These are phyloP conservation scores for Sarocladiaceae sp. DNA, from an alignment of 2,329 filamentous ascomycete species.

Conservation along the genomic window DNA sequence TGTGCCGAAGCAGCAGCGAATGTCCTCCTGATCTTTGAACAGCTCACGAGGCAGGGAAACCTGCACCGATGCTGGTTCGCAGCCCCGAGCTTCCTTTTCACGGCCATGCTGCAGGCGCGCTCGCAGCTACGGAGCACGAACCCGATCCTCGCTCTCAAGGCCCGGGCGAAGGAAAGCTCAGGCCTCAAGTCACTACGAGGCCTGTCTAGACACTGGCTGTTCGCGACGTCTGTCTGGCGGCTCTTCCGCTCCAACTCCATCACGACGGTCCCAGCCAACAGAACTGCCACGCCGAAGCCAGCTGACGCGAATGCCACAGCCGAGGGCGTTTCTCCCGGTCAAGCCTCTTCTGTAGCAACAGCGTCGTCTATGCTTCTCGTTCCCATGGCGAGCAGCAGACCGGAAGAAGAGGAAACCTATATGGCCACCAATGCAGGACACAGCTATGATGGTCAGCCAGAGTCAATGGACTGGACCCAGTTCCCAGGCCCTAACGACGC, in stretches of 20 bases:
- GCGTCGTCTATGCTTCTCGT: neutral
- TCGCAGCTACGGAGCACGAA: constrained; percentile 21
- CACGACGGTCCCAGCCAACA: neutral
- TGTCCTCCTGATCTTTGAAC: constrained; percentile 23
- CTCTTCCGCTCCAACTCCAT: constrained; percentile 16
- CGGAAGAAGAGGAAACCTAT: neutral
- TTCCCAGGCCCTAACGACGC: neutral
- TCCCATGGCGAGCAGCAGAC: neutral
- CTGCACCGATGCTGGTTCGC: constrained; percentile 21
- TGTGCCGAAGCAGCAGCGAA: constrained; percentile 22
- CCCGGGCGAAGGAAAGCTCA: constrained; percentile 21
- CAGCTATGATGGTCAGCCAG: neutral
- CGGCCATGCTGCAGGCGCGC: constrained; percentile 22
- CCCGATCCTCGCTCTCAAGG: constrained; percentile 24
- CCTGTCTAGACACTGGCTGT: constrained; percentile 24
- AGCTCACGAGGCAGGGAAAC: constrained; percentile 16
- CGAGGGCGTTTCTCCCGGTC: neutral
- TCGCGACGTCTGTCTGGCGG: constrained; percentile 22
- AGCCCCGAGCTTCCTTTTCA: constrained; percentile 23
- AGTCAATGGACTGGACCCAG: neutral
- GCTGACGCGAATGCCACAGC: neutral
- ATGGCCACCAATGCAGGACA: too few species aligned
- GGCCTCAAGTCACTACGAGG: constrained; percentile 21
- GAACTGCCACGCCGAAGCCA: neutral
- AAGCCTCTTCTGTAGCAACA: neutral